A percentile compares a stretch with the other conserved stretches of the same genome.
These are phyloP conservation scores for Colletotrichum tropicale DNA, from an alignment of 2,329 filamentous ascomycete species.

Conservation along the genomic window DNA sequence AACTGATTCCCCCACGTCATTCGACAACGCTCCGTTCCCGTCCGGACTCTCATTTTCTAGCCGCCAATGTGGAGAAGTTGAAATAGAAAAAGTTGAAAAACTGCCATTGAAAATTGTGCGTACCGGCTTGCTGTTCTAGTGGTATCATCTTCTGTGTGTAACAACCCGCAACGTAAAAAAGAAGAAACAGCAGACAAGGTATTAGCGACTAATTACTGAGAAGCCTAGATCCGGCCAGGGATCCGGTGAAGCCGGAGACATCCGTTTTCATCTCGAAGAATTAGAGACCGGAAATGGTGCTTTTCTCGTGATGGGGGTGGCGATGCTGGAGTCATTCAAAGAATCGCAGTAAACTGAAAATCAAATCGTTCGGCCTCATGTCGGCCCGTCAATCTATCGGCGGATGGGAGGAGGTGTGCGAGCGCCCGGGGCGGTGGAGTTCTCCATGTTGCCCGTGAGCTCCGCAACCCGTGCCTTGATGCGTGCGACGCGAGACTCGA, in stretches of 20 bases:
- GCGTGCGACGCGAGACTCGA: constrained; percentile 93
- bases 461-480: constrained; percentile 98
- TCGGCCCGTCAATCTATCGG: constrained; percentile 5
- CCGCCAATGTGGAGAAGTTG: not conserved
- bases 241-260: not conserved
- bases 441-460: constrained; percentile 84
- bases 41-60: not conserved
- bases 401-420: constrained; percentile 13
- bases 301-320: not conserved
- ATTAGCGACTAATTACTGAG: constrained; percentile 10
- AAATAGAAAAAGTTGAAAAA: not conserved
- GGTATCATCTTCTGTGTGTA: constrained; percentile 23
- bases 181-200: constrained; percentile 2
- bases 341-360: not conserved
- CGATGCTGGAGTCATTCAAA: not conserved
- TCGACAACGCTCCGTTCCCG: not conserved
- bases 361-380: not conserved
- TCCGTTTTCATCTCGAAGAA: not conserved
- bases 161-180: constrained; percentile 18
- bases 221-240: constrained; percentile 1
- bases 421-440: constrained; percentile 38
- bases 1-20: not conserved
- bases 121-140: constrained; percentile 23
- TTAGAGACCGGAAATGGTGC: not conserved
- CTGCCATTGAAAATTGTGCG: constrained; percentile 11